A percentile compares a stretch with the other conserved stretches of the same genome.
These are phyloP conservation scores for Eimeria falciformis DNA, from an alignment of 169 alveolate genomes.

Conservation along the genomic window DNA sequence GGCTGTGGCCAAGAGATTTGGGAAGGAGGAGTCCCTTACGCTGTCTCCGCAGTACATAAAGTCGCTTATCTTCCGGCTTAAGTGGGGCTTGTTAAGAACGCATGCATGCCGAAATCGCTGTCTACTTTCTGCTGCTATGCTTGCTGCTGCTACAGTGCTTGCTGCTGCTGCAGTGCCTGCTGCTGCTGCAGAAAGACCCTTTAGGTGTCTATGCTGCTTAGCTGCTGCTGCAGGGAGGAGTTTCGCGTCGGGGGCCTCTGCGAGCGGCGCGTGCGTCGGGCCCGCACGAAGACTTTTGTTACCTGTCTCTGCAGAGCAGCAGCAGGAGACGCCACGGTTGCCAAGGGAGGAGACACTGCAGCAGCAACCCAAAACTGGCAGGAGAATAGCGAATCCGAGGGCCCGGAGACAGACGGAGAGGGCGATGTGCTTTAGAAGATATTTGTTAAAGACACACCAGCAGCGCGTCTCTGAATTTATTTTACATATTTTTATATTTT, in stretches of 20 bases:
- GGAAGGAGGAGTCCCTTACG: background rate
- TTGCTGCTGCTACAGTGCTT: background rate
- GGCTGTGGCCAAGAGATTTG: background rate
- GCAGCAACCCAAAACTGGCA: conserved; percentile 2
- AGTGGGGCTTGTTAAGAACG: background rate
- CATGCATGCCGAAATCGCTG: background rate
- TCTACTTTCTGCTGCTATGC: background rate
- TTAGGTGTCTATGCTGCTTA: background rate
- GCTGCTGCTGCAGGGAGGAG: conserved; percentile 30
- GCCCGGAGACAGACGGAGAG: background rate
- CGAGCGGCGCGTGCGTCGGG: conserved; percentile 50
- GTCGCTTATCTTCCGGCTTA: conserved; percentile 16
- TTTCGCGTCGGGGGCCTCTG: background rate
- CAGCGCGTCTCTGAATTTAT: no score
- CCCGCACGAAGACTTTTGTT: background rate
- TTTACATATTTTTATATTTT: no score
- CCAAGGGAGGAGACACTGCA: background rate
- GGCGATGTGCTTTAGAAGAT: background rate
- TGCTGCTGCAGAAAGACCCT: background rate
- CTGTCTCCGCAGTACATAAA: conserved; percentile 9
- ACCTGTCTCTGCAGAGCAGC: conserved; percentile 46
- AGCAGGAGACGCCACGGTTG: conserved; percentile 19
- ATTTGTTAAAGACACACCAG: no score
- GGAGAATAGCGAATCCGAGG: background rate
- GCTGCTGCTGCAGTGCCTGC: background rate